Evolutionary conservation across 148 eudicot species (phyloP).

Genomic region (Nepenthes mirabilis): DNA sequence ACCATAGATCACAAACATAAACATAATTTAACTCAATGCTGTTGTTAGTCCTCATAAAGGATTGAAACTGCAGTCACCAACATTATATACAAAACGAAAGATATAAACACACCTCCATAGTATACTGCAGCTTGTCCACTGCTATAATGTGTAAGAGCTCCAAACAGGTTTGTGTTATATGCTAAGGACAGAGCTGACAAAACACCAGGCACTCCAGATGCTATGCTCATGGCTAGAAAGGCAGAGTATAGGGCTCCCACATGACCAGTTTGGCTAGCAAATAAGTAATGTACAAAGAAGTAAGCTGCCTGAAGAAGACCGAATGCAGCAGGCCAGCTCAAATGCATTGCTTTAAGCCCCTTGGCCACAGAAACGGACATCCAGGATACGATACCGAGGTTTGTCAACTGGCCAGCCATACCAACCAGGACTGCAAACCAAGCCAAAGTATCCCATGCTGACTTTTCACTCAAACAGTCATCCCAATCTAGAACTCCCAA

Average conservation of each 20-base stretch:
- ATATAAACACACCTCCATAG: conserved; percentile 55
- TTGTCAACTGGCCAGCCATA: conserved; percentile 91
- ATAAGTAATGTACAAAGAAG: conserved; percentile 85
- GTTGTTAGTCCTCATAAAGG: too few relatives aligned
- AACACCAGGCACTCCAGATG: conserved; percentile 83
- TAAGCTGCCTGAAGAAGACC: conserved; percentile 80
- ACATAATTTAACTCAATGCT: too few relatives aligned
- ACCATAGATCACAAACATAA: not conserved
- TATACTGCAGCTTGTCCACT: conserved; percentile 98
- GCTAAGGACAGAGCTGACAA: conserved; percentile 78
- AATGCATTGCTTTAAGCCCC: conserved; percentile 45
- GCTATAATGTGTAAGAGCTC: conserved; percentile 90
- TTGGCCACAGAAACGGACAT: conserved; percentile 76
- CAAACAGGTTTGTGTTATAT: conserved; percentile 80
- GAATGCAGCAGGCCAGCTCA: conserved; percentile 95
- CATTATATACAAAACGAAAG: not conserved
- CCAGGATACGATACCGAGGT: conserved; percentile 81
- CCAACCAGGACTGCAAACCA: conserved; percentile 98
- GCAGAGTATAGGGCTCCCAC: conserved; percentile 94
- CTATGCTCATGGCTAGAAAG: conserved; percentile 85
- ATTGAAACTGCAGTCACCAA: not conserved
- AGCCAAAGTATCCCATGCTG: conserved; percentile 98
- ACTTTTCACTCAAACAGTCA: conserved; percentile 84
- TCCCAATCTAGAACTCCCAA: conserved; percentile 85
- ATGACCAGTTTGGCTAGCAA: conserved; percentile 95